phyloP scores from a whole-genome alignment of 768 basidiomycete genomes.

The Auriculariales sp. region DNA sequence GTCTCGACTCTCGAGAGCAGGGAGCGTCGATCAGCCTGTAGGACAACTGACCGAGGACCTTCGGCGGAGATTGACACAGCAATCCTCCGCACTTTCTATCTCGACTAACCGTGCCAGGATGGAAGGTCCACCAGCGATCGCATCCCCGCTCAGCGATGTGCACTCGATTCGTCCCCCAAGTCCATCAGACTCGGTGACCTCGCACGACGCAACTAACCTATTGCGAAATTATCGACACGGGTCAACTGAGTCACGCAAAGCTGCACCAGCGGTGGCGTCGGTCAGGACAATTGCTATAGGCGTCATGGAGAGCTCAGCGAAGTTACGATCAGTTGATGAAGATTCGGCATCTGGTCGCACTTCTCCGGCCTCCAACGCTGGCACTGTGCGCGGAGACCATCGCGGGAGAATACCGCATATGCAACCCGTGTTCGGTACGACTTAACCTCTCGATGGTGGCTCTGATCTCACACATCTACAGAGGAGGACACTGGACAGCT shows the following conservation, averaged over 20 bases:
- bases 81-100: neutral
- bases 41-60: neutral
- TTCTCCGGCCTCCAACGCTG: slow-evolving; percentile 55
- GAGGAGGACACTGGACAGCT: neutral
- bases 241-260: slow-evolving; percentile 68
- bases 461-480: too few relatives aligned
- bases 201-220: slow-evolving; percentile 39
- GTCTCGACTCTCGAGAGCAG: slow-evolving; percentile 4
- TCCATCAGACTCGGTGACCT: slow-evolving; percentile 72
- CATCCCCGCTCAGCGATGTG: too few relatives aligned
- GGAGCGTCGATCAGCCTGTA: slow-evolving; percentile 5
- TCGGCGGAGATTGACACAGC: neutral
- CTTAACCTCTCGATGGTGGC: too few relatives aligned
- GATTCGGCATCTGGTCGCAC: slow-evolving; percentile 48
- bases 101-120: neutral
- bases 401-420: slow-evolving; percentile 36
- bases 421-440: slow-evolving; percentile 49
- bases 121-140: too few relatives aligned
- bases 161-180: slow-evolving; percentile 36
- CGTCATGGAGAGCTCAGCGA: slow-evolving; percentile 60
- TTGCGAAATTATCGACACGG: slow-evolving; percentile 24
- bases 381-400: slow-evolving; percentile 31
- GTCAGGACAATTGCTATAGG: slow-evolving; percentile 75
- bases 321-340: slow-evolving; percentile 42
- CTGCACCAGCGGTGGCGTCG: slow-evolving; percentile 79